Evolutionary conservation across 352 stramenopile species (phyloP), one percentile per base, ranked within the genome.

Genomic region (Aphanomyces invadans): DNA sequence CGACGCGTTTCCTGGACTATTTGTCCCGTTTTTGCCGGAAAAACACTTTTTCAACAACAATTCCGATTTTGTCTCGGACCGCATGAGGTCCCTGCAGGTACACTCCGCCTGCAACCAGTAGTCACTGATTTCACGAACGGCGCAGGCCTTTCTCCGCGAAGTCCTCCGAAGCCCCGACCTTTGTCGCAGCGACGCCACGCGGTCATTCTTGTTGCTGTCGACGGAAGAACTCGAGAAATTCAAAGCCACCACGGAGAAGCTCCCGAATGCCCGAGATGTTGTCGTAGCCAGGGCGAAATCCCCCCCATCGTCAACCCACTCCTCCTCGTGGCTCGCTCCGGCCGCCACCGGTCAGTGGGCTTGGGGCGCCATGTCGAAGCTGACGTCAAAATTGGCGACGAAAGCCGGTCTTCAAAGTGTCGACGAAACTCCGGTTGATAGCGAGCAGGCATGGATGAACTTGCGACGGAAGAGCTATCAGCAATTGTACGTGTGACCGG

Each of bases 1-100:
- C 44, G 77, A 76, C 44, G 70, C 79, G n/a, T 91, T 87, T 46
- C 84, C 84, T 21, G 88, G 86, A 52, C 76, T 89, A 26, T 70
- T 93, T 32, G 81, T 93, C 12, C 84, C 84, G 23, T 86, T 75
- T 19, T 73, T 93, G 21, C 84, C 84, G 0, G 82, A 74, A 4
- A 93, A 93, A 53, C 82, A 90, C 39, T 88, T 91, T 32, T 86
- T 91, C 65, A 91, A 91, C 74, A 89, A 89, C 44, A 79, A 88
- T 61, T 87, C 85, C 60, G 84, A 93, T 64, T 93, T 93, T 79
- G 84, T 93, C 15, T 80, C 78, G 15, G 82, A 91, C 65, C 80
- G 84, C n/a, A 93, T 93, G 82, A 78, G 80, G 0, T 65, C 83
- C 36, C 66, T 93, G 46, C 82, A 93, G 49, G 60, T 67, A 2